phyloP scores from a whole-genome alignment of 495 filamentous ascomycete species.

The Cenococcum geophilum region DNA sequence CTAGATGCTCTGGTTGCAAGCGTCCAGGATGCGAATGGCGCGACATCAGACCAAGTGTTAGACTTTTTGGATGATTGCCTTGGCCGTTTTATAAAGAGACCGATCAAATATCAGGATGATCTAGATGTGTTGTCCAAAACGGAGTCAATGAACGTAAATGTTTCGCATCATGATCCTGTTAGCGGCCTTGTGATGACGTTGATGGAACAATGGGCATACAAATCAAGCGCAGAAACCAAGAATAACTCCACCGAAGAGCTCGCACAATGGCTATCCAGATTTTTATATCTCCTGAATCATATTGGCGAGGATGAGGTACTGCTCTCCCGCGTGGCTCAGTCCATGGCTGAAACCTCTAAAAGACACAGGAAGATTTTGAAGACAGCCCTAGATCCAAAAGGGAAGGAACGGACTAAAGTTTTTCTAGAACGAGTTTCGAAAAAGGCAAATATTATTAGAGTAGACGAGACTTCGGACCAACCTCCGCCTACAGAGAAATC shows the following conservation, averaged over 20 bases:
- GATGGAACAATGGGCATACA: conserved; percentile 71
- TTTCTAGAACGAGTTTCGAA: conserved; percentile 13
- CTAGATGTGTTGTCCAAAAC: conserved; percentile 26
- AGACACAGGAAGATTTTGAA: conserved; percentile 15
- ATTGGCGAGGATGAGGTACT: conserved; percentile 43
- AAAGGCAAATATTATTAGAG: not conserved
- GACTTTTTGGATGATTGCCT: conserved; percentile 76
- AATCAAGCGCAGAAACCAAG: conserved; percentile 41
- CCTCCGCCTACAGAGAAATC: not conserved
- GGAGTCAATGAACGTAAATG: not conserved
- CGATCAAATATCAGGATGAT: conserved; percentile 62
- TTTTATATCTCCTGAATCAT: conserved; percentile 44
- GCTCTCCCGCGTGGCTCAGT: conserved; percentile 43
- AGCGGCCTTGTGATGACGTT: conserved; percentile 59
- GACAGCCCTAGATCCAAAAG: conserved; percentile 20
- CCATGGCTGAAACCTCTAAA: conserved; percentile 33
- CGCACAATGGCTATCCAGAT: conserved; percentile 50
- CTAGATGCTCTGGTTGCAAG: conserved; percentile 51
- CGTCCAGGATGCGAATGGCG: conserved; percentile 35
- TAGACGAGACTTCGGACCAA: conserved; percentile 14
- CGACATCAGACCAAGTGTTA: conserved; percentile 39
- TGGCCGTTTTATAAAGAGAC: conserved; percentile 59
- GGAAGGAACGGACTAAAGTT: conserved; percentile 23
- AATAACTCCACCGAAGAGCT: conserved; percentile 41
- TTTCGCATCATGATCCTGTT: conserved; percentile 12